Percentiles rank a stretch among this genome's conserved stretches.
phyloP scores from a whole-genome alignment of 805 yeast species.

The Teunomyces kruisii region DNA sequence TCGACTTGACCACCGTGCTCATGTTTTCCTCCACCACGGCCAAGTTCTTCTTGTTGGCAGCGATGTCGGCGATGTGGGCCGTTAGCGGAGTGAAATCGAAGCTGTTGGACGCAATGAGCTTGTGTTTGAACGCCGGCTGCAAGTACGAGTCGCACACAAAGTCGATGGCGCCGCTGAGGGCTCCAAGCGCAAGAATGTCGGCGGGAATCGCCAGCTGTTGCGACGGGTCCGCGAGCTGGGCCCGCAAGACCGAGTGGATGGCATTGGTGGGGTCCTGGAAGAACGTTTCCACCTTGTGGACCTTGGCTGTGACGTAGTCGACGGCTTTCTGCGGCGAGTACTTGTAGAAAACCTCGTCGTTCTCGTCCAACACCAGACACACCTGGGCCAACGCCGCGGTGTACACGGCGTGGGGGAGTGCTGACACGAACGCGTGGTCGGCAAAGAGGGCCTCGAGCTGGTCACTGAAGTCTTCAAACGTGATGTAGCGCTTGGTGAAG shows the following conservation, averaged over 20 bases:
- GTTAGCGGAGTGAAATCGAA: slow-evolving; percentile 23
- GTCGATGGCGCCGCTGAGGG: slow-evolving; percentile 44
- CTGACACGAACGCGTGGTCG: slow-evolving; percentile 28
- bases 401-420: slow-evolving; percentile 18
- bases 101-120: slow-evolving; percentile 14
- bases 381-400: slow-evolving; percentile 10
- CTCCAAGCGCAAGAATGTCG: slow-evolving; percentile 34
- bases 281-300: slow-evolving; percentile 14
- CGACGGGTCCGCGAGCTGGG: slow-evolving; percentile 6
- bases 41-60: slow-evolving; percentile 19
- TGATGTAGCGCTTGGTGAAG: slow-evolving; percentile 29
- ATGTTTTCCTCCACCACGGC: slow-evolving; percentile 27
- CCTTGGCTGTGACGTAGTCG: slow-evolving; percentile 37
- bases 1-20: slow-evolving; percentile 17
- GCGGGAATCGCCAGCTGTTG: slow-evolving; percentile 26
- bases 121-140: slow-evolving; percentile 22
- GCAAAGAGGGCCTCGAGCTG: slow-evolving; percentile 24
- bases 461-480: slow-evolving; percentile 48
- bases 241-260: not conserved
- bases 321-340: slow-evolving; percentile 40
- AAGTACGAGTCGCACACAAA: slow-evolving; percentile 48
- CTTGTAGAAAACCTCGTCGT: slow-evolving; percentile 38
- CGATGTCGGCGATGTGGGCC: slow-evolving; percentile 15
- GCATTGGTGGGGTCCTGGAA: not conserved
- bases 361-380: slow-evolving; percentile 34